Base-by-base conservation (phyloP, 2,329 filamentous ascomycete genomes). In the Aureobasidium mangrovei region DNA sequence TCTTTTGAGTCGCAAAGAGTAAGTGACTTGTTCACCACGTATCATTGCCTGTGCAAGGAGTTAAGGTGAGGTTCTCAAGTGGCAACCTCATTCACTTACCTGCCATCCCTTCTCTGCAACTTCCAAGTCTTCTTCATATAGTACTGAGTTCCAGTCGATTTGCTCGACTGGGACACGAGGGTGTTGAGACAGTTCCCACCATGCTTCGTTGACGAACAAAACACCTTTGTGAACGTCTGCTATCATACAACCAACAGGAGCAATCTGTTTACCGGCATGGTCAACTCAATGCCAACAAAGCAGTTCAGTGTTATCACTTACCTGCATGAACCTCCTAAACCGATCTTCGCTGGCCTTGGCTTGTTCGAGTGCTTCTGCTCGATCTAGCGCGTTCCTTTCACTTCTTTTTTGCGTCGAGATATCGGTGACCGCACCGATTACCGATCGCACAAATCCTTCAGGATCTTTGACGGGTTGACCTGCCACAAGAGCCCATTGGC, bases 401-500 rank as follows among this genome's bases (percentile, higher is more conserved):
- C 32, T 35, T 12, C 7, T 7, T 12, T 35, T 35, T 12, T 35
- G 32, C 32, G 32, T 12, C 32, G 32, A 7, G 32, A 35, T 35
- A 35, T 35, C 32, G 32, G 32, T 35, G 10, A 35, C 32, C 32
- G 32, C 32, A 12, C 32, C 32, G 10, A 35, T 35, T 7, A 35
- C 32, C 7, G 7, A 7, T 12, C 10, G 7, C 32, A 12, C 10
- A 7, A 7, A 7, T 35, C 32, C 32, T 7, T 35, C 32, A 7
- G 7, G 7, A 26, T 43, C 48, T 10, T 36, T 43, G 29, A 52
- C 32, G 4, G 48, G 48, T 18, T 35, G 29, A 24, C 48, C 42
- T 5, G 48, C 48, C 12, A 26, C 40, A 10, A 36, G 38, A 7
- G 26, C 48, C 48, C 48, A 52, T 38, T 52, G 48, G 29, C 48